Percentiles rank a stretch among this genome's conserved stretches.
Conservation (phyloP, 495 filamentous ascomycete species). For the Daldinia caldariorum region DNA sequence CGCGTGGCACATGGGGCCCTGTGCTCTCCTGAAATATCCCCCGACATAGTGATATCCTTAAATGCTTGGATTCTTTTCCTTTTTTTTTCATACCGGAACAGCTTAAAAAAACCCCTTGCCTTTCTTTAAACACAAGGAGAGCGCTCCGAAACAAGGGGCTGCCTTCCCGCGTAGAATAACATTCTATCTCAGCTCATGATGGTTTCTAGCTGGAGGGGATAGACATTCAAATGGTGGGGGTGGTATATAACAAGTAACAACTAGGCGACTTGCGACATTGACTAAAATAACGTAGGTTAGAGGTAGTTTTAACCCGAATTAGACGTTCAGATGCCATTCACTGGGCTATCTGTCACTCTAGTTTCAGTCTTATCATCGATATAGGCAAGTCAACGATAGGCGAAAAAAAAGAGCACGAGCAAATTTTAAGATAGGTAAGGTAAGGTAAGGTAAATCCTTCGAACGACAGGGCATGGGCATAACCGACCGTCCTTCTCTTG, state of each 20-base stretch:
- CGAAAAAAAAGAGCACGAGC: slow-evolving; percentile 2
- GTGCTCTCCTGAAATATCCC: background rate
- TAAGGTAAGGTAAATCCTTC: slow-evolving; percentile 22
- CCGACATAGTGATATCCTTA: background rate
- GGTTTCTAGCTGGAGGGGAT: slow-evolving; percentile 13
- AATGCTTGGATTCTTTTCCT: background rate
- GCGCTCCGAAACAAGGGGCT: background rate
- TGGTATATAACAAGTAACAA: slow-evolving; percentile 16
- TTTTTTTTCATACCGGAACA: background rate
- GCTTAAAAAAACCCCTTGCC: background rate
- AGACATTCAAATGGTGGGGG: slow-evolving; percentile 26
- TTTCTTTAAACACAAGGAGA: background rate
- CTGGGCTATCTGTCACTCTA: slow-evolving; percentile 6
- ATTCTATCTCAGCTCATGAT: slow-evolving; percentile 10
- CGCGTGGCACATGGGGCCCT: background rate
- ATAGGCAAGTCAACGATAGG: slow-evolving; percentile 26
- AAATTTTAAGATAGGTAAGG: slow-evolving; percentile 15
- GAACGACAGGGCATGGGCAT: slow-evolving; percentile 10
- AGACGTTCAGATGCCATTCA: background rate
- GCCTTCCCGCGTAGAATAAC: background rate
- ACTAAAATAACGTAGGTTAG: slow-evolving; percentile 19
- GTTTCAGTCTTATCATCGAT: slow-evolving; percentile 10
- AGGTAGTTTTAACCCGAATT: slow-evolving; percentile 7
- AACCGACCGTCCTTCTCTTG: slow-evolving; percentile 6
- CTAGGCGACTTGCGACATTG: slow-evolving; percentile 5